Percentiles rank a stretch among this genome's conserved stretches.
phyloP scores from a whole-genome alignment of 345 rosid genomes.

The Litchi chinensis region DNA sequence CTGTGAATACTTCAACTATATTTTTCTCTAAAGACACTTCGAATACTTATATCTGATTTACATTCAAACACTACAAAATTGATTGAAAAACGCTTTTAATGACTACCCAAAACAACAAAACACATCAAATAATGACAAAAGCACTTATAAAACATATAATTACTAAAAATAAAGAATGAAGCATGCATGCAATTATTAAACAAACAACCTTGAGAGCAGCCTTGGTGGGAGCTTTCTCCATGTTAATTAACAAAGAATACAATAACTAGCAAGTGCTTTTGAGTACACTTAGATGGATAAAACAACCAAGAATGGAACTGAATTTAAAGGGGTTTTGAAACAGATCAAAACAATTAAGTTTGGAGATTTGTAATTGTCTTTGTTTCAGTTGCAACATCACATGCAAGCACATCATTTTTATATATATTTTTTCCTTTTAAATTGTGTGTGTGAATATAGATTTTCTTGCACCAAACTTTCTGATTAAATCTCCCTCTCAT shows the following conservation, averaged over 20 bases:
- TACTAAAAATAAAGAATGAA: background rate
- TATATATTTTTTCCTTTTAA: background rate
- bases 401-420: constrained; percentile 25
- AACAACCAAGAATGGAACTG: constrained; percentile 27
- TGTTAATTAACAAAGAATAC: background rate
- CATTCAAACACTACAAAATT: no score
- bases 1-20: no score
- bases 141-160: no score
- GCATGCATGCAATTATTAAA: background rate
- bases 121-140: no score
- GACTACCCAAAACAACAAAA: no score
- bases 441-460: background rate
- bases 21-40: no score
- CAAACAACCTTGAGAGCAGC: constrained; percentile 61
- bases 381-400: constrained; percentile 71
- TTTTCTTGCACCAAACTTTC: constrained; percentile 77
- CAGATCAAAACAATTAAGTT: constrained; percentile 34
- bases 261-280: background rate
- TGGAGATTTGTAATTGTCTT: constrained; percentile 76
- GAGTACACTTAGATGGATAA: background rate
- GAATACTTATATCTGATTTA: no score
- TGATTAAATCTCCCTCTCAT: constrained; percentile 76
- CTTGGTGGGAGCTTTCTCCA: constrained; percentile 71
- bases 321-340: constrained; percentile 44
- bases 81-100: no score